phyloP scores from a whole-genome alignment of 129 eudicot genomes.

The Flaveria bidentis region DNA sequence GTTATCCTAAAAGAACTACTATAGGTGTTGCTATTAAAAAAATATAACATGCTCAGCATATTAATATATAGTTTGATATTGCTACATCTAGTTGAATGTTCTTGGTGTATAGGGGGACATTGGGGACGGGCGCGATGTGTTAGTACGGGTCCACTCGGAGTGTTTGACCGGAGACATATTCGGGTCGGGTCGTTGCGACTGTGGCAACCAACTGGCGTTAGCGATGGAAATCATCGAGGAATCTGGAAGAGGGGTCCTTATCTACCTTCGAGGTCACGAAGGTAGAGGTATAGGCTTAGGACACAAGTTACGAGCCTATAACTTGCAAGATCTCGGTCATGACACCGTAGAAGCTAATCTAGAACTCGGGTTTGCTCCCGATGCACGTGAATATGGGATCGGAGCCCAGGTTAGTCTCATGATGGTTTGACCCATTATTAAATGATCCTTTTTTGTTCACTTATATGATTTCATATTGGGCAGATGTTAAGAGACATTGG shows the following conservation, averaged over 20 bases:
- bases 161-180: slow-evolving; percentile 95
- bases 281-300: slow-evolving; percentile 97
- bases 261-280: slow-evolving; percentile 94
- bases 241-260: slow-evolving; percentile 76
- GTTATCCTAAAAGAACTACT: no score
- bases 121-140: slow-evolving; percentile 76
- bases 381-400: slow-evolving; percentile 91
- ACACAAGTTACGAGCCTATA: slow-evolving; percentile 81
- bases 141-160: slow-evolving; percentile 93
- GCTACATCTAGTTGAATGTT: neutral
- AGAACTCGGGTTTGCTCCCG: slow-evolving; percentile 90
- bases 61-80: neutral
- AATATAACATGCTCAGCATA: neutral
- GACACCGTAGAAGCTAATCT: slow-evolving; percentile 95
- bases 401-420: slow-evolving; percentile 81
- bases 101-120: slow-evolving; percentile 61
- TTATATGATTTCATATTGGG: neutral
- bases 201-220: slow-evolving; percentile 81
- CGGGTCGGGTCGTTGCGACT: slow-evolving; percentile 88
- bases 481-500: slow-evolving; percentile 86
- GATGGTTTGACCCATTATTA: neutral
- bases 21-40: no score
- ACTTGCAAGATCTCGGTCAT: slow-evolving; percentile 91
- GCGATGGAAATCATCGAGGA: slow-evolving; percentile 81
- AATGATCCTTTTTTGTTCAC: neutral